Evolutionary conservation across 495 filamentous ascomycete genomes (phyloP), one percentile per base, ranked within the genome.

Genomic region (Cudoniella acicularis): DNA sequence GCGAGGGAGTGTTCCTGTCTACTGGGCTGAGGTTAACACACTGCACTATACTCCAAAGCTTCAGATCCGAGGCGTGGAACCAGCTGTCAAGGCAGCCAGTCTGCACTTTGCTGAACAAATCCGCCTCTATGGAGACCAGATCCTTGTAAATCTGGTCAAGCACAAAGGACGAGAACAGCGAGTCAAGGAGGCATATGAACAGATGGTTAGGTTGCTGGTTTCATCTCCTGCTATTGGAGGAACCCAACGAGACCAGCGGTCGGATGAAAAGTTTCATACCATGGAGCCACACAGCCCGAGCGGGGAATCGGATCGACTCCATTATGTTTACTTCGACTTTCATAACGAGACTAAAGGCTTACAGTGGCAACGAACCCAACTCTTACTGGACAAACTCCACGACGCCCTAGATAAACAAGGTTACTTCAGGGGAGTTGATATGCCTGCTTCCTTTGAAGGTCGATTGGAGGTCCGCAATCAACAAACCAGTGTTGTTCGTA

Each of bases 281-380:
- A 76, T 97, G 57, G 89, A 96, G 67, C 72, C 92, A 1, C 73
- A 67, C 22, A 68, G 79, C 56, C 79, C 72, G 52, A 73, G 80
- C 49, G 83, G 84, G 55, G 79, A 83, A 47, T 85, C 87, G 68
- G 91, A 97, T 69, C 84, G 84, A 26, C 75, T 98, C 16, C 91
- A 98, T 67, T 98, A 98, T 68, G 72, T 97, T 56, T 98, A 98
- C 77, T 98, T 98, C 64, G 95, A 98, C 75, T 98, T 92, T 71
- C 94, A 98, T 75, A 92, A 89, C 68, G 94, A 98, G 73, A 98
- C 95, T 25, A 96, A 94, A 72, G 91, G 90, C 24, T 76, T 98
- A 26, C 83, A 89, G 65, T 96, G 93, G 92, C 88, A 98, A 69
- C 89, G 91, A 18, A 92, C 92, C 1, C 85, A 92, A 73, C 71